Percentiles rank a stretch among this genome's conserved stretches.
These are phyloP conservation scores for Carnegiea gigantea DNA, from an alignment of 179 eudicot species.

Conservation along the genomic window DNA sequence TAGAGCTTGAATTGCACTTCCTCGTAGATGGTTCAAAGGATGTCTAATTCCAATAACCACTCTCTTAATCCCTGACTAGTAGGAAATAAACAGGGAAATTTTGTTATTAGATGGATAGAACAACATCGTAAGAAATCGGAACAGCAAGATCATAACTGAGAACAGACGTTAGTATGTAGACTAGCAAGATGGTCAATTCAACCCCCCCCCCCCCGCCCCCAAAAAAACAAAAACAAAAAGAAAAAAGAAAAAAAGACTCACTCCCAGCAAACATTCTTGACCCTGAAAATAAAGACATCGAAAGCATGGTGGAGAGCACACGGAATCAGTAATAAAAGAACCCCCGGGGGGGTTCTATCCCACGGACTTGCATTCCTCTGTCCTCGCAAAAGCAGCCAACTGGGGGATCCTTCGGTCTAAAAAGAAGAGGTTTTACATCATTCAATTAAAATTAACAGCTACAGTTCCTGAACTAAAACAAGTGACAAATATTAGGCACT, in stretches of 20 bases:
- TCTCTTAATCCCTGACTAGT: conserved; percentile 84
- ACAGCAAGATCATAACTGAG: not conserved
- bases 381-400: no score
- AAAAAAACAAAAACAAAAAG: no score
- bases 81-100: not conserved
- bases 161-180: not conserved
- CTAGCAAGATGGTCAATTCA: not conserved
- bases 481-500: no score
- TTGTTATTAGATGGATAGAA: not conserved
- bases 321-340: no score
- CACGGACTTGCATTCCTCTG: no score
- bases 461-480: no score
- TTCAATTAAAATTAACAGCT: not conserved
- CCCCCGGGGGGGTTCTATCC: no score
- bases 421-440: not conserved
- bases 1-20: conserved; percentile 69
- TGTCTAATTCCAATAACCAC: conserved; percentile 88
- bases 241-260: no score
- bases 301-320: not conserved
- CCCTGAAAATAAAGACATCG: not conserved
- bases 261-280: not conserved
- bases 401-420: no score
- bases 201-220: not conserved
- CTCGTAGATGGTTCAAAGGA: conserved; percentile 83
- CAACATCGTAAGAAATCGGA: not conserved